Evolutionary conservation across 805 yeast genomes (phyloP), one percentile per base, ranked within the genome.

Genomic region (Candida maltosa): DNA sequence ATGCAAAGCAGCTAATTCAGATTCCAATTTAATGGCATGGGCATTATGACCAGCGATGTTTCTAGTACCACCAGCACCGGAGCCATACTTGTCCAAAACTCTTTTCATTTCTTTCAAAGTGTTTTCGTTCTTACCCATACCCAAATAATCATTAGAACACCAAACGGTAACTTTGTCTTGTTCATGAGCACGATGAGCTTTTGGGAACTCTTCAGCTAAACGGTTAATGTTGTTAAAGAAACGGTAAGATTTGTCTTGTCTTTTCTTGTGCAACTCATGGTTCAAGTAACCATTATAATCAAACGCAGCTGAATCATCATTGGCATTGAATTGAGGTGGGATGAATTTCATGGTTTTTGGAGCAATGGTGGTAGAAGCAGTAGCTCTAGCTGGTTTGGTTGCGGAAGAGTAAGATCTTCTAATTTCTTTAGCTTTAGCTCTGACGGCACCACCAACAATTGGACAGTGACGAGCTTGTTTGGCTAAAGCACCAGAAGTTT

Each of bases 61-160:
- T 56, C 99, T 77, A 32, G 99, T 93, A 49, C 99, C 99, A 55
- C 99, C 99, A 6, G 99, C 96, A 51, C 99, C 99, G 4, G 96
- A 84, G 51, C 99, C 99, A 58, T 93, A 93, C 66, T 76, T 79
- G 50, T 83, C 84, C 60, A 93, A 73, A 12, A 95, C 80, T 32
- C 69, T 58, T 49, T 83, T 82, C 91, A 91, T 93, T 37, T 78
- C 79, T 12, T 75, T 65, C 40, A 87, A 65, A 29, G 91, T 91
- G 44, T 73, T 67, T 43, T 73, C 74, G 58, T 91, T 85, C 52
- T 78, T 80, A 34, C 96, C 91, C 93, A 93, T 86, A 9, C 97
- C 97, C 42, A 93, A 72, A 60, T 93, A 93, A 62, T 93, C 99
- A 60, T 93, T 93, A 27, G 98, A 89, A 56, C 99, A 93, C 99